A percentile compares a stretch with the other conserved stretches of the same genome.
These are phyloP conservation scores for Auricularia cornea DNA, from an alignment of 768 basidiomycete species.

Conservation along the genomic window DNA sequence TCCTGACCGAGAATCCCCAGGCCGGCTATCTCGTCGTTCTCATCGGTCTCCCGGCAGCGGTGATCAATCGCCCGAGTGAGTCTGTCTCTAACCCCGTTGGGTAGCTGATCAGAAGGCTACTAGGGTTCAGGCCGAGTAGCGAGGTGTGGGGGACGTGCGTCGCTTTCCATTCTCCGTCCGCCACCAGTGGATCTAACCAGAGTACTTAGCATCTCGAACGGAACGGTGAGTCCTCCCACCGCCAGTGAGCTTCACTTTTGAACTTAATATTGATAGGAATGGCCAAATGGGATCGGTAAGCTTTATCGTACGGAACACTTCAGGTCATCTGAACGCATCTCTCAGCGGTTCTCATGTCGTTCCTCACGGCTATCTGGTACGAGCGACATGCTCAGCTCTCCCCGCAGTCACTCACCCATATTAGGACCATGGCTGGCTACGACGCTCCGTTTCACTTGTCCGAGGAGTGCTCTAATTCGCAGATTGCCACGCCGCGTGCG, in stretches of 20 bases:
- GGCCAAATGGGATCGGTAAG: background rate
- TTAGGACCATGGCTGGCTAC: constrained; percentile 10
- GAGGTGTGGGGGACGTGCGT: constrained; percentile 2
- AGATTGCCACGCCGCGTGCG: constrained; percentile 9
- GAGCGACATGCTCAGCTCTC: background rate
- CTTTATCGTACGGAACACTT: background rate
- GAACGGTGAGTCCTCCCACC: background rate
- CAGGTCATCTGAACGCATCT: constrained; percentile 1
- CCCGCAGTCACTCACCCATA: background rate
- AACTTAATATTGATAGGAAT: background rate
- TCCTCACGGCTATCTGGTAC: constrained; percentile 6
- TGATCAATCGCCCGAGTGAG: background rate
- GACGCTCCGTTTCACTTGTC: constrained; percentile 10
- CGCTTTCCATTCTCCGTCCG: too few relatives aligned
- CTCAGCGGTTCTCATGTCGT: constrained; percentile 8
- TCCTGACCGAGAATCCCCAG: background rate
- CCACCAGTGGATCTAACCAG: background rate
- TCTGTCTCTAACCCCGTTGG: background rate
- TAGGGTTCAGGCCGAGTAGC: background rate
- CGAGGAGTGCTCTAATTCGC: constrained; percentile 9
- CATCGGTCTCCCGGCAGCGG: constrained; percentile 5
- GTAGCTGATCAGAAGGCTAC: background rate
- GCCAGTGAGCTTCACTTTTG: background rate
- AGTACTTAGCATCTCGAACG: background rate
- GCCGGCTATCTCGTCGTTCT: constrained; percentile 3